Evolutionary conservation across 192 early-diverging fungal species (phyloP).

Genomic region (Backusella sp.): DNA sequence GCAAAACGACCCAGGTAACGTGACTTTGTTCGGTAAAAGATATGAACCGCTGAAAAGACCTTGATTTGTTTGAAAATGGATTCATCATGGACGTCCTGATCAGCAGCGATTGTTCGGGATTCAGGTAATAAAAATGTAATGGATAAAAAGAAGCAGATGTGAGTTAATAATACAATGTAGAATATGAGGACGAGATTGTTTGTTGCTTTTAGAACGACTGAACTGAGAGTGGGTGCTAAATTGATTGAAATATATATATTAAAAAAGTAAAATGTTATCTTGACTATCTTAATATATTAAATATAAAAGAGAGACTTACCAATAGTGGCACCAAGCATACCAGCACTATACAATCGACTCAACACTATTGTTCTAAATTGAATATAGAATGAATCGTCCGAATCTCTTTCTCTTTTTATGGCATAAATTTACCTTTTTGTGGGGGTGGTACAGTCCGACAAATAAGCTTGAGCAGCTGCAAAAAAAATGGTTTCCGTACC

Average conservation of each 20-base stretch:
- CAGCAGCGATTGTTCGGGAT: neutral
- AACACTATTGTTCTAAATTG: neutral
- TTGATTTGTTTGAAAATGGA: conserved; percentile 14
- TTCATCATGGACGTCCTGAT: neutral
- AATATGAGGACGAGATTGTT: conserved; percentile 1
- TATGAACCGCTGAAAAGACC: conserved; percentile 20
- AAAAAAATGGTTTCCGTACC: conserved; percentile 19
- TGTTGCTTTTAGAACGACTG: neutral
- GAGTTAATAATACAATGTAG: conserved; percentile 11
- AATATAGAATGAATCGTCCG: conserved; percentile 4
- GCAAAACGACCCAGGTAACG: neutral
- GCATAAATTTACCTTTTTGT: conserved; percentile 13
- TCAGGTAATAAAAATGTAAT: neutral
- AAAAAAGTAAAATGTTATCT: neutral
- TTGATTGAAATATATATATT: too few species aligned
- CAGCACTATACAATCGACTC: conserved; percentile 11
- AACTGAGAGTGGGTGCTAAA: neutral
- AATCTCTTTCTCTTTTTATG: neutral
- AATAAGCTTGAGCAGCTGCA: conserved; percentile 33
- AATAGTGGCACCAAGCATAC: conserved; percentile 6
- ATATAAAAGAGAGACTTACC: neutral
- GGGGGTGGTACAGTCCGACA: conserved; percentile 32
- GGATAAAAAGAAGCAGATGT: neutral
- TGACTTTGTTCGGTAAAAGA: conserved; percentile 19
- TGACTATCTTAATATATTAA: neutral